Percentiles rank a stretch among this genome's conserved stretches.
phyloP scores from a whole-genome alignment of 148 eudicot species.

The Chenopodium berlandieri region DNA sequence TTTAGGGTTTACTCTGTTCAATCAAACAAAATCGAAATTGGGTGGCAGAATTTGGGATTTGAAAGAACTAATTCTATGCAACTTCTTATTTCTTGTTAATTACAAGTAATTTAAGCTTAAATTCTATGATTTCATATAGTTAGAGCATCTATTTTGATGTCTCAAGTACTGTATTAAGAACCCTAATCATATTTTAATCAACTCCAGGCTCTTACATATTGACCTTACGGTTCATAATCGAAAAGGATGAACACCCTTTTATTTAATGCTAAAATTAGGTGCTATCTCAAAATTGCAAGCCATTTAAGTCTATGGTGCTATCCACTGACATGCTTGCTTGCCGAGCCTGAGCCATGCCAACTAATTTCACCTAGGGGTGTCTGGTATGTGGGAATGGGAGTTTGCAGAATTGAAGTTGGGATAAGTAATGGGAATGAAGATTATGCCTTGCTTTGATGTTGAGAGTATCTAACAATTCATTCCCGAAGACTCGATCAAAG shows the following conservation, averaged over 20 bases:
- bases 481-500: too few relatives aligned
- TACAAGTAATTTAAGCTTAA: background rate
- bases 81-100: background rate
- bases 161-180: conserved; percentile 39
- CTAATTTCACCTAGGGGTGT: conserved; percentile 6
- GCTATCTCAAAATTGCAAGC: conserved; percentile 37
- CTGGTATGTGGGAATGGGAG: too few relatives aligned
- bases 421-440: too few relatives aligned
- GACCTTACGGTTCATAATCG: conserved; percentile 14
- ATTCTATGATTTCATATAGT: conserved; percentile 1
- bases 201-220: conserved; percentile 41
- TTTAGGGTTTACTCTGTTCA: background rate
- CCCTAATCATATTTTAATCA: conserved; percentile 38
- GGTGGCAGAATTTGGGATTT: background rate
- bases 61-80: background rate
- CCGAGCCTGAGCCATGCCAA: conserved; percentile 33
- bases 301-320: conserved; percentile 32
- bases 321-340: conserved; percentile 48
- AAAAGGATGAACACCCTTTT: conserved; percentile 55
- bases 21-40: background rate
- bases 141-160: conserved; percentile 38
- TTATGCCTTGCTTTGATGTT: too few relatives aligned
- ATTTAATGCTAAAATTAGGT: conserved; percentile 48
- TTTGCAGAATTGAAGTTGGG: too few relatives aligned
- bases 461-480: too few relatives aligned